Evolutionary conservation across 371 early-diverging fungal genomes (phyloP).

Genomic region (Mortierella sp.): DNA sequence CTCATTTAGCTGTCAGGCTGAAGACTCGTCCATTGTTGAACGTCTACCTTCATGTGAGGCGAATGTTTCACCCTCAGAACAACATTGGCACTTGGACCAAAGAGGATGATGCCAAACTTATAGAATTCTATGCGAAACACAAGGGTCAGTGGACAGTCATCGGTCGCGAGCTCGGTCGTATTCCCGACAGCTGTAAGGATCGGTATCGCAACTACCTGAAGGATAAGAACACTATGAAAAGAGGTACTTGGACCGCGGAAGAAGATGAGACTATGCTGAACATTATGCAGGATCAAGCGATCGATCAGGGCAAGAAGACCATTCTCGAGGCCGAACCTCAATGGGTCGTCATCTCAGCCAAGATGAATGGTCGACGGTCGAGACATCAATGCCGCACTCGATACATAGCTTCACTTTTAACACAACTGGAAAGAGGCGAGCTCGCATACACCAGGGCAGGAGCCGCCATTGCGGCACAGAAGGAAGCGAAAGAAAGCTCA

Average conservation of each 20-base stretch:
- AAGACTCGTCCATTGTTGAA: conserved; percentile 45
- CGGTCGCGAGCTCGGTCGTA: conserved; percentile 40
- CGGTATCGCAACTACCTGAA: conserved; percentile 50
- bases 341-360: conserved; percentile 45
- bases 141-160: conserved; percentile 48
- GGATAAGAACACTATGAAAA: conserved; percentile 34
- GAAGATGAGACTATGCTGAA: conserved; percentile 43
- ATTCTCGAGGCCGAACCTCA: conserved; percentile 36
- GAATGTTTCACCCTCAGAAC: conserved; percentile 48
- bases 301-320: conserved; percentile 36
- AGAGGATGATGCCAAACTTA: conserved; percentile 42
- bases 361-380: conserved; percentile 41
- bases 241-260: conserved; percentile 34
- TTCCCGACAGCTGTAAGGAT: conserved; percentile 52
- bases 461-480: conserved; percentile 23
- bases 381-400: conserved; percentile 47
- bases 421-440: conserved; percentile 40
- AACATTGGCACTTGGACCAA: conserved; percentile 44
- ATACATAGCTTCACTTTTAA: conserved; percentile 28
- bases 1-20: conserved; percentile 30
- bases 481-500: not conserved
- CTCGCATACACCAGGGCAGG: conserved; percentile 31
- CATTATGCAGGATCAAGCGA: conserved; percentile 49
- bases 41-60: conserved; percentile 45
- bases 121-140: conserved; percentile 31